Evolutionary conservation across 1,284 basidiomycete genomes (phyloP), one percentile per base, ranked within the genome.

Genomic region (Heliocybe sulcata): DNA sequence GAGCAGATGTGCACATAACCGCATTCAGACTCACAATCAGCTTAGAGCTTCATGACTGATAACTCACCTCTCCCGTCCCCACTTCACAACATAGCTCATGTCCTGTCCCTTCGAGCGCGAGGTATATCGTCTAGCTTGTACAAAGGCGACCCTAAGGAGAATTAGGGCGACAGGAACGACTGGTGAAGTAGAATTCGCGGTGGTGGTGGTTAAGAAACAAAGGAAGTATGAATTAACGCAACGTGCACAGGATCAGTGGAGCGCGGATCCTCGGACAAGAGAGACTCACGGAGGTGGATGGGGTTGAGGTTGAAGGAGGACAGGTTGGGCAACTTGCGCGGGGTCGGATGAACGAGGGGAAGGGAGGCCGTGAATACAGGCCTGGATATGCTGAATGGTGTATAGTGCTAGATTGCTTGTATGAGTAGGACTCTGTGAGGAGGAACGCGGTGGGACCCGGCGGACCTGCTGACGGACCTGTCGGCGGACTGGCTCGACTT

Each of bases 51-150:
- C 52, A 54, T 26, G 48, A 53, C 35, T 27, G 27, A 22, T 42
- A 26, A 66, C 68, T 58, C 56, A 75, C 73, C 76, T 75, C 65
- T 86, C 82, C 58, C 75, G 75, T 45, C 75, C 80, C 82, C 83
- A 87, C 68, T 85, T 84, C 60, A 87, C 76, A 56, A 75, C 75
- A 61, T 85, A 69, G 65, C 74, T 70, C 75, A 79, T 80, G 10
- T 20, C 54, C 54, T 60, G 47, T 48, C 56, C 58, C 60, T 61
- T 60, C 57, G 51, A 54, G 55, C 53, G 56, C 54, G 59, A 57
- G 55, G 64, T 52, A 59, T 65, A 54, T 61, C 59, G 62, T 52
- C 60, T 65, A 19, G 63, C 57, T 35, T 67, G 65, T 47, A 63
- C 59, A 60, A 66, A 70, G 16, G 59, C 62, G 45, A 67, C 58